phyloP scores from a whole-genome alignment of 345 rosid genomes.

The Syzygium aromaticum region DNA sequence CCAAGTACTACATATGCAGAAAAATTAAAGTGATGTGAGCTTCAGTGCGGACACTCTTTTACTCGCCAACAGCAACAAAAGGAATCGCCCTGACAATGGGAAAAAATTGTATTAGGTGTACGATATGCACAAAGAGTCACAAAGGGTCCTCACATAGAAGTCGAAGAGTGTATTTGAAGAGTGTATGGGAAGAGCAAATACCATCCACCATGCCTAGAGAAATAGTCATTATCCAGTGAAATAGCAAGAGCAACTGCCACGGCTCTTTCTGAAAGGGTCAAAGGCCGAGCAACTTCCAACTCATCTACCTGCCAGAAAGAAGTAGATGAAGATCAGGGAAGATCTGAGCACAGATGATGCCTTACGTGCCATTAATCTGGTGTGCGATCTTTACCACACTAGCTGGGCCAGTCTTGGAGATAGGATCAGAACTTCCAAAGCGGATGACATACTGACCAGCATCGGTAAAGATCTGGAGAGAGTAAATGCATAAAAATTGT shows the following conservation, averaged over 20 bases:
- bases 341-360: background rate
- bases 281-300: constrained; percentile 56
- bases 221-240: constrained; percentile 89
- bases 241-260: constrained; percentile 81
- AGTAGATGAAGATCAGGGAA: background rate
- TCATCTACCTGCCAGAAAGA: constrained; percentile 54
- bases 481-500: background rate
- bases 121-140: background rate
- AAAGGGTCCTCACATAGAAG: background rate
- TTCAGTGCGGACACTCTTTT: background rate
- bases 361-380: background rate
- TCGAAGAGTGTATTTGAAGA: background rate
- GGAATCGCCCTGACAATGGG: constrained; percentile 49
- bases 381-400: constrained; percentile 23
- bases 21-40: background rate
- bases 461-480: constrained; percentile 78
- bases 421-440: constrained; percentile 69
- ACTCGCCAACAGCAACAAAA: constrained; percentile 42
- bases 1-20: background rate
- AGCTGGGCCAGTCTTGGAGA: constrained; percentile 48
- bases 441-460: constrained; percentile 97
- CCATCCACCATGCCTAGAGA: constrained; percentile 95
- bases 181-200: constrained; percentile 11
- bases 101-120: background rate
- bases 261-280: constrained; percentile 78